phyloP scores from a whole-genome alignment of 371 early-diverging fungal genomes.

The Batrachochytrium dendrobatidis region DNA sequence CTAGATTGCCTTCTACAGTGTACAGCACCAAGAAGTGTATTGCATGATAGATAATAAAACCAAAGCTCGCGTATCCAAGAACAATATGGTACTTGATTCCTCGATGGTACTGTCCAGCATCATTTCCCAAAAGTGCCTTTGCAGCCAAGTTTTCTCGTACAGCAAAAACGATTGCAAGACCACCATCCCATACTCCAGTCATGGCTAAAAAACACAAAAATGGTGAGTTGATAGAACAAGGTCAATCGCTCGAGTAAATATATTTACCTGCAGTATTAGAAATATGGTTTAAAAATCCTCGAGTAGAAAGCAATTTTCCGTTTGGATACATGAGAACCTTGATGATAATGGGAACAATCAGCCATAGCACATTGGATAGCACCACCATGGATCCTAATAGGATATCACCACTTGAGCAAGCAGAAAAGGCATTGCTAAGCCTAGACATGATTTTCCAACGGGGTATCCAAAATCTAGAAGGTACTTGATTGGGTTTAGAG shows the following conservation, averaged over 20 bases:
- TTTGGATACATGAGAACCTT: too few species aligned
- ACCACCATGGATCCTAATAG: conserved; percentile 4
- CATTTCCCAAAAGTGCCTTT: conserved; percentile 9
- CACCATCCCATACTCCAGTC: conserved; percentile 21
- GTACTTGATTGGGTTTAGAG: too few species aligned
- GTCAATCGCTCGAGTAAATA: too few species aligned
- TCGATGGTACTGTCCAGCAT: conserved; percentile 14
- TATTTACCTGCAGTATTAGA: too few species aligned
- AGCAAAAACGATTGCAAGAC: conserved; percentile 11
- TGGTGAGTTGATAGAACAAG: too few species aligned
- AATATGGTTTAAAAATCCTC: too few species aligned
- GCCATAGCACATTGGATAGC: conserved; percentile 11
- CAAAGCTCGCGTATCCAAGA: conserved; percentile 12
- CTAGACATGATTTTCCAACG: background rate
- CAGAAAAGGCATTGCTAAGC: background rate
- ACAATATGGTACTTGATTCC: conserved; percentile 12
- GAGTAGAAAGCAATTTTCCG: too few species aligned
- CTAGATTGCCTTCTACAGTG: background rate
- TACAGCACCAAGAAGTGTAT: conserved; percentile 11
- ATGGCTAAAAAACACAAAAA: too few species aligned
- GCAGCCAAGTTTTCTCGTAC: conserved; percentile 17
- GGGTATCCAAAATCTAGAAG: conserved; percentile 1
- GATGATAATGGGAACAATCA: conserved; percentile 6
- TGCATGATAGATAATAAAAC: conserved; percentile 8
- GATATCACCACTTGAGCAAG: conserved; percentile 14